Conservation (phyloP, 805 yeast species). For the Brettanomyces naardenensis region DNA sequence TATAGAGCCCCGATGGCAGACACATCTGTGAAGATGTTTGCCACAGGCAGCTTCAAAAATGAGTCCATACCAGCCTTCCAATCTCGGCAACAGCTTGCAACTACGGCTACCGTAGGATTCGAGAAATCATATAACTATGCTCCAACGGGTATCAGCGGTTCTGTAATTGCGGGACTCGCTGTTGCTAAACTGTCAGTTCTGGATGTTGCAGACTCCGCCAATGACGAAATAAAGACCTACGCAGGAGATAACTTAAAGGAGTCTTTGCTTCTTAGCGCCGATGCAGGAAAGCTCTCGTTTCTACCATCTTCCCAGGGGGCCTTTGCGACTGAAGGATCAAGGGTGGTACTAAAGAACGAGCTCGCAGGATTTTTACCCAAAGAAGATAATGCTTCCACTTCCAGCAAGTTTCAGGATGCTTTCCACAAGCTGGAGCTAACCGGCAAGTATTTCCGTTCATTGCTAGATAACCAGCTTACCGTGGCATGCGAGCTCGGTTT, state of each 20-base stretch:
- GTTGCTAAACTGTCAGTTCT: conserved; percentile 49
- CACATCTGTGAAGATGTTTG: conserved; percentile 35
- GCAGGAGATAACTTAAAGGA: conserved; percentile 61
- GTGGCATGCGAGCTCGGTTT: conserved; percentile 39
- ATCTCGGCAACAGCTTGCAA: conserved; percentile 43
- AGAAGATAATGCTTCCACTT: conserved; percentile 6
- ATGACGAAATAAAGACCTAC: conserved; percentile 46
- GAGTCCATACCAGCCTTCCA: conserved; percentile 44
- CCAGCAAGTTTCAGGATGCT: conserved; percentile 14
- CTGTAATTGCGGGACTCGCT: conserved; percentile 45
- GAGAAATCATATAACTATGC: conserved; percentile 20
- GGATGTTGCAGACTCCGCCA: conserved; percentile 43
- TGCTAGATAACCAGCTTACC: conserved; percentile 38
- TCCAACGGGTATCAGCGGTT: conserved; percentile 7
- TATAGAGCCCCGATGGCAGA: conserved; percentile 37
- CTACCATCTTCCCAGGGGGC: conserved; percentile 24
- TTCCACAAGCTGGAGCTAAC: conserved; percentile 31
- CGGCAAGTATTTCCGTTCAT: conserved; percentile 29
- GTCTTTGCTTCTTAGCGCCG: conserved; percentile 36
- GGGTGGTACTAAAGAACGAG: conserved; percentile 36
- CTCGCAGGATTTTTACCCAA: conserved; percentile 25
- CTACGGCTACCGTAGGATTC: conserved; percentile 45
- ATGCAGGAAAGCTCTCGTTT: conserved; percentile 35
- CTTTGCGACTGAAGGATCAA: conserved; percentile 40
- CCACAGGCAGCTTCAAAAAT: conserved; percentile 39